Evolutionary conservation across 495 filamentous ascomycete genomes (phyloP).

Genomic region (Podospora tetraspora): DNA sequence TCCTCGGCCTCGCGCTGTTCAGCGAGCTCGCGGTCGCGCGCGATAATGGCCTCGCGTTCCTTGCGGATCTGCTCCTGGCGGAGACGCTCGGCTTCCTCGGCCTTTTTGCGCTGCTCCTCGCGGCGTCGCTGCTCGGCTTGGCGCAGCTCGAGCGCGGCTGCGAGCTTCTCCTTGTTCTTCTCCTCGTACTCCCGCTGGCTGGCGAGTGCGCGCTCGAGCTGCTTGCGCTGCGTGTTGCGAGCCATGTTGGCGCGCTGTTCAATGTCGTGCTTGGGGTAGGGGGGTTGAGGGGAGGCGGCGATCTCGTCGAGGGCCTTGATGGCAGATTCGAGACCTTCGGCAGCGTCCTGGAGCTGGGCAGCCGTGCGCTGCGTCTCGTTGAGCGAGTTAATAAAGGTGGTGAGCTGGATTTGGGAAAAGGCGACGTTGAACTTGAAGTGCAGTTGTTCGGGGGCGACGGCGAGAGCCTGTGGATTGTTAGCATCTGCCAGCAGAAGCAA

Average conservation of each 20-base stretch:
- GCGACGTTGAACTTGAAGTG: slow-evolving; percentile 97
- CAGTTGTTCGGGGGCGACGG: slow-evolving; percentile 71
- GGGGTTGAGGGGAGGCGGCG: slow-evolving; percentile 74
- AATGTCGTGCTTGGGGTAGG: slow-evolving; percentile 82
- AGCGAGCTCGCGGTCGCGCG: slow-evolving; percentile 66
- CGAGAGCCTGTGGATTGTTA: slow-evolving; percentile 53
- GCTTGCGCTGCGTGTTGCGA: slow-evolving; percentile 82
- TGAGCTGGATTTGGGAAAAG: slow-evolving; percentile 92
- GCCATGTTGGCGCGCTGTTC: slow-evolving; percentile 97
- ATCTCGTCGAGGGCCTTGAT: slow-evolving; percentile 77
- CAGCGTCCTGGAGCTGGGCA: slow-evolving; percentile 70
- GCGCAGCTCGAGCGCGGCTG: slow-evolving; percentile 65
- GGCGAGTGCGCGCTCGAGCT: slow-evolving; percentile 78
- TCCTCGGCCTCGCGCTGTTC: slow-evolving; percentile 70
- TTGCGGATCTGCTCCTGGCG: slow-evolving; percentile 71
- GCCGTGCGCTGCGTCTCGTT: slow-evolving; percentile 70
- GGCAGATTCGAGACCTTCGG: slow-evolving; percentile 79
- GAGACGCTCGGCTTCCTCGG: slow-evolving; percentile 61
- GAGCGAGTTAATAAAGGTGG: slow-evolving; percentile 69
- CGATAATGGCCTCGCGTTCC: slow-evolving; percentile 72
- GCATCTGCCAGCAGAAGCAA: slow-evolving; percentile 18
- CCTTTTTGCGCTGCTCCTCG: slow-evolving; percentile 57
- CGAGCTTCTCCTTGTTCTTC: slow-evolving; percentile 79
- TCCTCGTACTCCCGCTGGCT: slow-evolving; percentile 88
- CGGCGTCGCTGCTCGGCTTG: slow-evolving; percentile 69